Evolutionary conservation across 2,329 filamentous ascomycete genomes (phyloP).

Genomic region (Lachnellula suecica): DNA sequence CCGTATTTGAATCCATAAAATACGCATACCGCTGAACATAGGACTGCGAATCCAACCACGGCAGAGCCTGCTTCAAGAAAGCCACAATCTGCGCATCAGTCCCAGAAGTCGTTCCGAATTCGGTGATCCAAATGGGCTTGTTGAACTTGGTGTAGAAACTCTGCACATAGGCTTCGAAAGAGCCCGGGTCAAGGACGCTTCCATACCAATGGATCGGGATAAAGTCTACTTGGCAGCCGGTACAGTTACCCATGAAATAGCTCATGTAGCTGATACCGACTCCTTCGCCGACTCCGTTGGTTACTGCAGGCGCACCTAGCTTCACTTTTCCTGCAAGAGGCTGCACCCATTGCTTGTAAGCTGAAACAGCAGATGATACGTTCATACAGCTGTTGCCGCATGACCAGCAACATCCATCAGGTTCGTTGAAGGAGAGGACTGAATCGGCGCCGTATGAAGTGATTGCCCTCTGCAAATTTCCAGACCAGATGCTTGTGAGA

Average conservation of each 20-base stretch:
- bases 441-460: conserved; percentile 37
- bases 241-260: conserved; percentile 40
- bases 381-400: conserved; percentile 49
- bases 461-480: neutral
- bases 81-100: conserved; percentile 31
- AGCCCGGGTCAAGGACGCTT: conserved; percentile 35
- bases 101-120: conserved; percentile 36
- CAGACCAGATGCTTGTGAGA: neutral
- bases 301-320: conserved; percentile 43
- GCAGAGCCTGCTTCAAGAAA: conserved; percentile 41
- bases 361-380: conserved; percentile 35
- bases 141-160: neutral
- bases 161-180: conserved; percentile 11
- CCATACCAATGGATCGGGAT: conserved; percentile 45
- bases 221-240: conserved; percentile 42
- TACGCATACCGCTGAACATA: conserved; percentile 40
- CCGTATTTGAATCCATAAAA: conserved; percentile 17
- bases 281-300: conserved; percentile 32
- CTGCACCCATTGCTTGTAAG: conserved; percentile 40
- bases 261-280: conserved; percentile 35
- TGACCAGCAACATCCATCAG: conserved; percentile 47
- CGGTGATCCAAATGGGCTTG: conserved; percentile 42
- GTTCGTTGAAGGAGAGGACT: conserved; percentile 69
- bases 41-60: conserved; percentile 40
- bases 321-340: conserved; percentile 39